phyloP scores from a whole-genome alignment of 257 asterid genomes.

The Ajuga chamaepitys region DNA sequence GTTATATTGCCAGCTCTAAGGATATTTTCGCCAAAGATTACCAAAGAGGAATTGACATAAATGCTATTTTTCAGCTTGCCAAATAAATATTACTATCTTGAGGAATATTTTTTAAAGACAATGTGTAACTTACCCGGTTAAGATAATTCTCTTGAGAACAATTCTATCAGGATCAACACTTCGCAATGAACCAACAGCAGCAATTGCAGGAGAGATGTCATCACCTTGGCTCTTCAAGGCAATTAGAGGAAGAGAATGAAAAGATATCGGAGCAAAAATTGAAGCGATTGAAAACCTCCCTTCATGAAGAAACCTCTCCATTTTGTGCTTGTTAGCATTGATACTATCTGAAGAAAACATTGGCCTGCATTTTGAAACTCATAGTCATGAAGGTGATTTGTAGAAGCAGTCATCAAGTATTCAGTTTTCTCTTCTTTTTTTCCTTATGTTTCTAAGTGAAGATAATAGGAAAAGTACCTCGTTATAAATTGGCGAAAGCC shows the following conservation, averaged over 20 bases:
- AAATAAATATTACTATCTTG: background rate
- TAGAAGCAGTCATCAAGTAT: background rate
- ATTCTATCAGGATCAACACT: constrained; percentile 80
- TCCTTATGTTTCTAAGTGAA: background rate
- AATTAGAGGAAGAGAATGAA: constrained; percentile 68
- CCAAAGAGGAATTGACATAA: no score
- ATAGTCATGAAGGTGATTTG: background rate
- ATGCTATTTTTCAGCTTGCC: no score
- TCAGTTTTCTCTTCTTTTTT: background rate
- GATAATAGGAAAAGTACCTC: constrained; percentile 33
- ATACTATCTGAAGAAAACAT: constrained; percentile 68
- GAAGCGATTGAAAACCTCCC: constrained; percentile 88
- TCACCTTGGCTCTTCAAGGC: constrained; percentile 70
- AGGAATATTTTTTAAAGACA: background rate
- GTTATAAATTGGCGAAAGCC: constrained; percentile 89
- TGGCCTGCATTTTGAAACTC: constrained; percentile 53
- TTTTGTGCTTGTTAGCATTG: constrained; percentile 76
- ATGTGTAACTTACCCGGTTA: constrained; percentile 67
- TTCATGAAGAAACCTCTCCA: constrained; percentile 98
- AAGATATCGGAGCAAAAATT: constrained; percentile 74
- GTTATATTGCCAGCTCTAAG: background rate
- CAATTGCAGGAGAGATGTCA: constrained; percentile 46
- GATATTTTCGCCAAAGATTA: no score
- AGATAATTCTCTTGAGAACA: constrained; percentile 76
- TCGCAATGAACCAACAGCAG: constrained; percentile 82